phyloP scores from a whole-genome alignment of 306 rosid species.

The Comarum palustre region DNA sequence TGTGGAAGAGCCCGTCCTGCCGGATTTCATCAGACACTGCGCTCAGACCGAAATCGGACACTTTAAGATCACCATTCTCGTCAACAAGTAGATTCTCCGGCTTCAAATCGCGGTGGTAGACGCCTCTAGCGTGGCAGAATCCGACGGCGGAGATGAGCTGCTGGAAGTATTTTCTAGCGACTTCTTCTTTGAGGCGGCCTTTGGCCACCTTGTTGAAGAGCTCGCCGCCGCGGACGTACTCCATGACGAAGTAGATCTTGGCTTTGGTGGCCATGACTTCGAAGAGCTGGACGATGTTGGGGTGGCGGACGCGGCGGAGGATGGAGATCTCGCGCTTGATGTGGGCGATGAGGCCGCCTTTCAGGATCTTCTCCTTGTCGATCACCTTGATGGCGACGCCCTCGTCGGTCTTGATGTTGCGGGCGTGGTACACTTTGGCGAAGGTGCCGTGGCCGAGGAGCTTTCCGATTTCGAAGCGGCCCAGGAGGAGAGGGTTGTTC shows the following conservation, averaged over 20 bases:
- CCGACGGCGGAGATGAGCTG: constrained; percentile 81
- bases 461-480: constrained; percentile 78
- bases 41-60: constrained; percentile 80
- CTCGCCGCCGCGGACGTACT: constrained; percentile 89
- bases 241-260: constrained; percentile 94
- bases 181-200: constrained; percentile 78
- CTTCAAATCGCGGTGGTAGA: constrained; percentile 77
- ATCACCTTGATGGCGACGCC: constrained; percentile 86
- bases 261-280: constrained; percentile 94
- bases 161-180: constrained; percentile 73
- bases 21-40: constrained; percentile 88
- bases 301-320: constrained; percentile 94
- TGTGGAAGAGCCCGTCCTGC: constrained; percentile 86
- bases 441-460: constrained; percentile 90
- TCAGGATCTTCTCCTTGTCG: constrained; percentile 85
- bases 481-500: constrained; percentile 42
- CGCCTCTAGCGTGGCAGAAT: constrained; percentile 89
- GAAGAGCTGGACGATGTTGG: constrained; percentile 83
- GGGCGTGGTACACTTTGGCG: constrained; percentile 83
- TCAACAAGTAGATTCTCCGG: constrained; percentile 80
- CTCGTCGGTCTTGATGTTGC: constrained; percentile 59
- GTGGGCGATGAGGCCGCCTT: constrained; percentile 78
- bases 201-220: constrained; percentile 90
- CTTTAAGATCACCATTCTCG: constrained; percentile 72
- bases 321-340: constrained; percentile 96